Conservation (phyloP, 83 land plant species). For the Diphasiastrum complanatum region DNA sequence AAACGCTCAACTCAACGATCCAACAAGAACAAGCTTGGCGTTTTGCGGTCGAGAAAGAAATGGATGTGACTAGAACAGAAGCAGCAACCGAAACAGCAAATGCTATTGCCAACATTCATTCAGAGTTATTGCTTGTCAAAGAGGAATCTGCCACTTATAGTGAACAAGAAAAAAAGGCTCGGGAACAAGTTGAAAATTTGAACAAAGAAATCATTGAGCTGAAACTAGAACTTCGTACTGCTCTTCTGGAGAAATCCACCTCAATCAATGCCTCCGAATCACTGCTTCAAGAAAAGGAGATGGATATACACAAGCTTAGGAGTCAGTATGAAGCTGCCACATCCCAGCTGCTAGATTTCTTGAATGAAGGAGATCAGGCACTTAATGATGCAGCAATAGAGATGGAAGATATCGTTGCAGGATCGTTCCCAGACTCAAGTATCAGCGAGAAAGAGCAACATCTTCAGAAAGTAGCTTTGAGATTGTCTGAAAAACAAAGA, state of each 20-base stretch:
- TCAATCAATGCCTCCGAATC: slow-evolving; percentile 6
- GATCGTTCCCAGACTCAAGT: slow-evolving; percentile 9
- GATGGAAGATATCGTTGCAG: slow-evolving; percentile 23
- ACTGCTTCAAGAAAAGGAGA: slow-evolving; percentile 43
- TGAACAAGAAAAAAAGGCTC: slow-evolving; percentile 7
- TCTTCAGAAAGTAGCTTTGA: not conserved
- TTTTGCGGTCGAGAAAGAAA: slow-evolving; percentile 2
- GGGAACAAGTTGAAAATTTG: slow-evolving; percentile 7
- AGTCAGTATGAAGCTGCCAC: slow-evolving; percentile 19
- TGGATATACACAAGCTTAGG: slow-evolving; percentile 29
- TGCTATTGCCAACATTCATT: slow-evolving; percentile 22
- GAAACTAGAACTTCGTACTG: not conserved
- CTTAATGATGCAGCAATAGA: slow-evolving; percentile 25
- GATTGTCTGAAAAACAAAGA: slow-evolving; percentile 5
- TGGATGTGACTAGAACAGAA: slow-evolving; percentile 22
- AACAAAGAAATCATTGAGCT: not conserved
- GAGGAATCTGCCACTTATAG: slow-evolving; percentile 6
- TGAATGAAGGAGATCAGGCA: slow-evolving; percentile 29
- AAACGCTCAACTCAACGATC: not conserved
- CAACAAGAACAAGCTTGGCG: slow-evolving; percentile 12
- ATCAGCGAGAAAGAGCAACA: not conserved
- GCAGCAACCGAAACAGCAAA: slow-evolving; percentile 25
- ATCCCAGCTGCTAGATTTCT: slow-evolving; percentile 15
- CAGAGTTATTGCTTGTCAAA: slow-evolving; percentile 12
- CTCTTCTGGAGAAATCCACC: not conserved